Conservation (phyloP, 371 early-diverging fungal genomes). For the Chytridium lagenaria region DNA sequence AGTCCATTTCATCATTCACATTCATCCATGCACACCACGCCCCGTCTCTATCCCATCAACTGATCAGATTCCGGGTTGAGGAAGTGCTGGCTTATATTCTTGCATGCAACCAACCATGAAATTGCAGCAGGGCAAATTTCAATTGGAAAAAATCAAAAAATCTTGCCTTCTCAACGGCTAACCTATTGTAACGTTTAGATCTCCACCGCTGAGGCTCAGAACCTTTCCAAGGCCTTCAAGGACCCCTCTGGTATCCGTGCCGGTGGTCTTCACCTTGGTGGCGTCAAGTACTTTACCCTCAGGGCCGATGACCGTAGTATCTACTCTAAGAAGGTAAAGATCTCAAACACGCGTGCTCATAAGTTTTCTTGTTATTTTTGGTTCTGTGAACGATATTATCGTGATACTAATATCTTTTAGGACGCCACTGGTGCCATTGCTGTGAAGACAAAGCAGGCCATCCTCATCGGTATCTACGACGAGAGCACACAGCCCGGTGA, state of each 20-base stretch:
- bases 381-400: neutral
- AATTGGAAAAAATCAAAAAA: neutral
- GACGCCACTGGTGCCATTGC: slow-evolving; percentile 70
- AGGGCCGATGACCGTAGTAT: slow-evolving; percentile 70
- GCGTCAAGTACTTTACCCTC: slow-evolving; percentile 77
- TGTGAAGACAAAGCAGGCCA: slow-evolving; percentile 83
- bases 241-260: slow-evolving; percentile 66
- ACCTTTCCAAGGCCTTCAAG: slow-evolving; percentile 68
- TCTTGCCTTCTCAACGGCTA: neutral
- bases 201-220: slow-evolving; percentile 60
- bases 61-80: neutral
- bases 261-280: slow-evolving; percentile 70
- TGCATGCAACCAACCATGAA: too few species aligned
- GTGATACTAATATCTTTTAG: slow-evolving; percentile 56
- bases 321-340: slow-evolving; percentile 79
- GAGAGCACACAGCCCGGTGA: slow-evolving; percentile 74
- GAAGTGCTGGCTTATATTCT: too few species aligned
- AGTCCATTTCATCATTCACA: slow-evolving; percentile 8
- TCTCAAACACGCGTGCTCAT: slow-evolving; percentile 3
- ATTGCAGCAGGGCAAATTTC: neutral
- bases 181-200: slow-evolving; percentile 50
- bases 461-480: slow-evolving; percentile 77
- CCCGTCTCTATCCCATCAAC: neutral
- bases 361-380: slow-evolving; percentile 6
- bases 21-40: neutral